phyloP scores from a whole-genome alignment of 352 stramenopile species.

The Blastocystis sp. region DNA sequence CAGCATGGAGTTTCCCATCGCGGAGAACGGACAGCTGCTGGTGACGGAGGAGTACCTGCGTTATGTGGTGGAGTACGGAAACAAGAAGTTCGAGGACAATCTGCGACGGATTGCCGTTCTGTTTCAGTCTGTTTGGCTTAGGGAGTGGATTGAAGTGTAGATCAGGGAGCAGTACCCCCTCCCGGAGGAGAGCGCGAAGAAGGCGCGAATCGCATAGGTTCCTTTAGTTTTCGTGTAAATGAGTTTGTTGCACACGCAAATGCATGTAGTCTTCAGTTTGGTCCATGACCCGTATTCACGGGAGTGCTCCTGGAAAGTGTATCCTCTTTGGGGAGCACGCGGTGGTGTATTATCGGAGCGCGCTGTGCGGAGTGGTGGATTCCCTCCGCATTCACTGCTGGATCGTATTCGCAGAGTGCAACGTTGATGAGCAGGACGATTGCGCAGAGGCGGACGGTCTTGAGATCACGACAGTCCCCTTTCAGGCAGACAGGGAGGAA shows the following conservation, averaged over 20 bases:
- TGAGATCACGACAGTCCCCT: too few relatives aligned
- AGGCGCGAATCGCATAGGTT: background rate
- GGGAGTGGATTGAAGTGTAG: background rate
- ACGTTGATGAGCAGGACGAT: background rate
- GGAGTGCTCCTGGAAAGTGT: conserved; percentile 80
- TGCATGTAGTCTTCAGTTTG: too few relatives aligned
- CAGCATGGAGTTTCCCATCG: conserved; percentile 82
- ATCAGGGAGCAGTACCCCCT: background rate
- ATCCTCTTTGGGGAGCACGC: conserved; percentile 85
- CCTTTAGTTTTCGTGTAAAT: background rate
- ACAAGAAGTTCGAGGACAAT: conserved; percentile 57
- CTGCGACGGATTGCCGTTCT: conserved; percentile 9
- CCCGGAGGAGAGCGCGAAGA: background rate
- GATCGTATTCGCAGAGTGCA: background rate
- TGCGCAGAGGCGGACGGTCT: too few relatives aligned
- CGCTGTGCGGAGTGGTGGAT: conserved; percentile 19
- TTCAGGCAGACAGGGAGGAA: background rate
- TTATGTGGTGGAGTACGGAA: conserved; percentile 55
- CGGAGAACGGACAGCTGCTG: conserved; percentile 74
- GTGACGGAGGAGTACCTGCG: conserved; percentile 76
- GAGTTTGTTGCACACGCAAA: background rate
- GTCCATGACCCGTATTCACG: background rate
- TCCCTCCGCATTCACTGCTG: conserved; percentile 10
- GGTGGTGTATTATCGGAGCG: conserved; percentile 78
- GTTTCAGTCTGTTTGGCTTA: conserved; percentile 20